Percentiles rank a stretch among this genome's conserved stretches.
Conservation (phyloP, 2,329 filamentous ascomycete species). For the Sporothrix curviconia region DNA sequence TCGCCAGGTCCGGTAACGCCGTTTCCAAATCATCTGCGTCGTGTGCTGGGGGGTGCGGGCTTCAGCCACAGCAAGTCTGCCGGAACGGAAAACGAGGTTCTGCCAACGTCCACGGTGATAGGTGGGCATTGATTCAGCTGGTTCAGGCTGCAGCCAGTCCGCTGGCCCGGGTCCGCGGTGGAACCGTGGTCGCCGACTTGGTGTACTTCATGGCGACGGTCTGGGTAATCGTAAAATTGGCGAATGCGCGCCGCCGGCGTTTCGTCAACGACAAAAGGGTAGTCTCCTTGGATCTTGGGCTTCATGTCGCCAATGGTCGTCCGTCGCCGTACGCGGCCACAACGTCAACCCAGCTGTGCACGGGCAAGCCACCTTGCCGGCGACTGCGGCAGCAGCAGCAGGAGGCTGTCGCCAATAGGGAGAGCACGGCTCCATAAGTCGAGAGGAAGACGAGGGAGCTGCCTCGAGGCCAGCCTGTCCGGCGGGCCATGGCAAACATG, state of each 20-base stretch:
- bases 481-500: no score
- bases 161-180: slow-evolving; percentile 45
- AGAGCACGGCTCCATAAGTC: no score
- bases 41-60: slow-evolving; percentile 69
- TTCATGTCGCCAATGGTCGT: slow-evolving; percentile 14
- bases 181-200: slow-evolving; percentile 59
- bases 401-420: no score
- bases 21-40: slow-evolving; percentile 63
- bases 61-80: slow-evolving; percentile 79
- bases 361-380: slow-evolving; percentile 9
- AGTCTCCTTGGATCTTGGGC: slow-evolving; percentile 28
- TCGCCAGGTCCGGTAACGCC: slow-evolving; percentile 65
- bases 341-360: background rate
- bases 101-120: slow-evolving; percentile 86
- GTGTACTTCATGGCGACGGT: slow-evolving; percentile 61
- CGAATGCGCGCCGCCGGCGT: slow-evolving; percentile 64
- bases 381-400: background rate
- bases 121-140: slow-evolving; percentile 74
- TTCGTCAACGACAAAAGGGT: slow-evolving; percentile 59
- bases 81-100: slow-evolving; percentile 64
- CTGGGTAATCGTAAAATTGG: slow-evolving; percentile 64
- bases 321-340: background rate
- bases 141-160: slow-evolving; percentile 62
- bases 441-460: no score
- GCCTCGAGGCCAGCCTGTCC: no score